These are phyloP conservation scores for Saccharomycopsis amapae DNA, from an alignment of 805 yeast species.

Conservation along the genomic window DNA sequence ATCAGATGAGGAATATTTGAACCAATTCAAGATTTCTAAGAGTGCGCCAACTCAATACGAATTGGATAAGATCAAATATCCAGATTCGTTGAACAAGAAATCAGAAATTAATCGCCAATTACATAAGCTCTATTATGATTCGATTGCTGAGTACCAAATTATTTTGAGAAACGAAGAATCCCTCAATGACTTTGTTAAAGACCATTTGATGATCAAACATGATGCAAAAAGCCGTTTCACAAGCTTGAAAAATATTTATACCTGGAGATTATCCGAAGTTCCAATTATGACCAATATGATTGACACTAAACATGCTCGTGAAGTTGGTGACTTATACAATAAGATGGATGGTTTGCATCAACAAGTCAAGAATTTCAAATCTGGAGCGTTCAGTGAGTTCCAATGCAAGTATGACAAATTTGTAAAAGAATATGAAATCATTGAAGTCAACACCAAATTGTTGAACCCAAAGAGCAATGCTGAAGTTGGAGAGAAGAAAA, in stretches of 20 bases:
- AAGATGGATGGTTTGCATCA: neutral
- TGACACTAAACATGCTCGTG: neutral
- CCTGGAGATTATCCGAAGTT: slow-evolving; percentile 11
- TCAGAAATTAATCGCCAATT: neutral
- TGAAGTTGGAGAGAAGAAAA: neutral
- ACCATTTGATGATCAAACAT: slow-evolving; percentile 4
- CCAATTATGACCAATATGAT: slow-evolving; percentile 1
- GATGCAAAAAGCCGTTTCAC: neutral
- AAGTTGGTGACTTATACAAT: neutral
- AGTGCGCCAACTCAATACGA: neutral
- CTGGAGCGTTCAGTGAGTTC: neutral
- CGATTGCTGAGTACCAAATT: slow-evolving; percentile 11
- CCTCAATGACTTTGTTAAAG: slow-evolving; percentile 8
- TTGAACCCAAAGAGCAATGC: too few relatives aligned
- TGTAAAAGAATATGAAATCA: slow-evolving; percentile 46
- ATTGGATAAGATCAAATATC: slow-evolving; percentile 1
- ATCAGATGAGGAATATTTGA: slow-evolving; percentile 7
- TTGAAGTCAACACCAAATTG: slow-evolving; percentile 32
- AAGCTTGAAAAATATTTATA: slow-evolving; percentile 7
- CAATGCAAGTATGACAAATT: slow-evolving; percentile 44
- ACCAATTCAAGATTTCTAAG: neutral
- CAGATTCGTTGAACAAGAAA: neutral
- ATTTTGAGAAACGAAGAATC: neutral
- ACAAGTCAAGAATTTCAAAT: neutral
- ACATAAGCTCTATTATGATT: neutral